phyloP scores from a whole-genome alignment of 1,284 basidiomycete genomes.

The Anthracocystis setariae region DNA sequence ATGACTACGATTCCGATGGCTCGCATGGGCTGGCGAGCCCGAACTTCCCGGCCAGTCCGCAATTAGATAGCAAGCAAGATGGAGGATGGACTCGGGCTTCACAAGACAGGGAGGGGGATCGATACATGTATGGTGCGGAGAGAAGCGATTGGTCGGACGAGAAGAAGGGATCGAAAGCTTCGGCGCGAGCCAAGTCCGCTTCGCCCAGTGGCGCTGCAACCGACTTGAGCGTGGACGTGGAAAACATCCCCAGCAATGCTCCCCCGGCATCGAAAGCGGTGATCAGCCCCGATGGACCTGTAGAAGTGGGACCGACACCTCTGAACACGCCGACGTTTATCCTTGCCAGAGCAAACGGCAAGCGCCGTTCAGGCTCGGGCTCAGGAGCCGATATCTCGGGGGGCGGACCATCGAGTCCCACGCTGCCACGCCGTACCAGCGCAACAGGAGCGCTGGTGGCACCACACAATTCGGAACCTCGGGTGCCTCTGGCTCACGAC shows the following conservation, averaged over 20 bases:
- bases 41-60: slow-evolving; percentile 47
- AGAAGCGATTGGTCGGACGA: slow-evolving; percentile 51
- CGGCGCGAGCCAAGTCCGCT: slow-evolving; percentile 28
- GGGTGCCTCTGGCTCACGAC: slow-evolving; percentile 63
- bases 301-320: slow-evolving; percentile 61
- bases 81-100: slow-evolving; percentile 30
- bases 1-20: slow-evolving; percentile 46
- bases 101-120: slow-evolving; percentile 46
- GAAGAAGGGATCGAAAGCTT: slow-evolving; percentile 23
- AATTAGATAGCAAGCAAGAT: slow-evolving; percentile 36
- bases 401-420: slow-evolving; percentile 48
- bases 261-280: slow-evolving; percentile 19
- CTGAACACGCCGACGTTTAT: slow-evolving; percentile 64
- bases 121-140: slow-evolving; percentile 51
- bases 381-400: slow-evolving; percentile 30
- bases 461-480: slow-evolving; percentile 56
- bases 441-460: slow-evolving; percentile 62
- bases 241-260: slow-evolving; percentile 58
- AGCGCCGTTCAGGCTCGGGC: slow-evolving; percentile 40
- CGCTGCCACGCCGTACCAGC: slow-evolving; percentile 50
- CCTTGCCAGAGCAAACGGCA: slow-evolving; percentile 47
- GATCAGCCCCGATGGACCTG: slow-evolving; percentile 32
- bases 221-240: slow-evolving; percentile 56
- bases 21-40: slow-evolving; percentile 47
- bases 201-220: slow-evolving; percentile 28